Conservation (phyloP, 148 eudicot genomes). For the Beta vulgaris region DNA sequence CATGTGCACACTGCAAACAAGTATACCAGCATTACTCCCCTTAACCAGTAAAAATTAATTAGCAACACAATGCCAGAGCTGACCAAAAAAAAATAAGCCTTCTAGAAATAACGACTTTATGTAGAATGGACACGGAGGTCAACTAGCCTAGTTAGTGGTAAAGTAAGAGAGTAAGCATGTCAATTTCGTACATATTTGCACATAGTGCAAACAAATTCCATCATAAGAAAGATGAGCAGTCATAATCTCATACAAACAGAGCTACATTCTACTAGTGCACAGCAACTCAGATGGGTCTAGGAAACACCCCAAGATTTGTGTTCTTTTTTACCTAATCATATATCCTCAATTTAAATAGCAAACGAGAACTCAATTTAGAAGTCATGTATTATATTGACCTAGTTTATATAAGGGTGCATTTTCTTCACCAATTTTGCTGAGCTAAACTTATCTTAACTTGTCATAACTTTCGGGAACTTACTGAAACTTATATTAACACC, state of each 20-base stretch:
- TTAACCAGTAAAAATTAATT: not conserved
- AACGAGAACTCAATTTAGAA: not conserved
- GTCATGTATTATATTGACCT: not conserved
- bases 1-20: slow-evolving; percentile 95
- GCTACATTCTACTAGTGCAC: not conserved
- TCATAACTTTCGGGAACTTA: too few relatives aligned
- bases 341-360: not conserved
- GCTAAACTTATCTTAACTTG: too few relatives aligned
- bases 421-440: too few relatives aligned
- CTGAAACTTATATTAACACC: too few relatives aligned
- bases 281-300: not conserved
- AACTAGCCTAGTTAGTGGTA: too few relatives aligned
- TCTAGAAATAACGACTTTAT: too few relatives aligned
- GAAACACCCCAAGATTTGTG: too few relatives aligned
- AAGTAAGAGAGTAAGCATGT: too few relatives aligned
- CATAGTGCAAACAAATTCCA: not conserved
- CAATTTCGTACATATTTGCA: not conserved
- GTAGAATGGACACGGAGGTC: too few relatives aligned
- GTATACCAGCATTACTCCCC: slow-evolving; percentile 10
- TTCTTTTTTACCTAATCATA: not conserved
- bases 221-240: not conserved
- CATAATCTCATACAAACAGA: not conserved
- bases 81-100: too few relatives aligned
- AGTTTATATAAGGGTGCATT: too few relatives aligned
- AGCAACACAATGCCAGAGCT: not conserved